These are phyloP conservation scores for Verticillium tricorpus DNA, from an alignment of 2,329 filamentous ascomycete species.

Conservation along the genomic window DNA sequence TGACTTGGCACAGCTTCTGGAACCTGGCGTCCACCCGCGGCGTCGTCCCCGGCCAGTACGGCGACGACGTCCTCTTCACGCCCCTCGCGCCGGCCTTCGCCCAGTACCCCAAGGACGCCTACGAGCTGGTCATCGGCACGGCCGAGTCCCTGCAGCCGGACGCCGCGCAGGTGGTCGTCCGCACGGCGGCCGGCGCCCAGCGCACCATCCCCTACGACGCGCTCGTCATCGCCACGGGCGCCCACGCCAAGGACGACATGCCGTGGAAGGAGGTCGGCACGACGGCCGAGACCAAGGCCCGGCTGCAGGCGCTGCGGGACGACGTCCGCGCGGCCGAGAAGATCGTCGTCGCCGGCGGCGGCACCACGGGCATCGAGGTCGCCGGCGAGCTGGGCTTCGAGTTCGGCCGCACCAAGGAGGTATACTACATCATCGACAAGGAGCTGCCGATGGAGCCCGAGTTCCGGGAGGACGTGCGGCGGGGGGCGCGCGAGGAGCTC, in stretches of 20 bases:
- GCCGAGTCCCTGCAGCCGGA: constrained; percentile 30
- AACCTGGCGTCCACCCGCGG: constrained; percentile 52
- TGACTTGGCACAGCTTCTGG: constrained; percentile 42
- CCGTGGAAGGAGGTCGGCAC: constrained; percentile 45
- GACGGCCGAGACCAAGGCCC: constrained; percentile 35
- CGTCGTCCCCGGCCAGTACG: constrained; percentile 42
- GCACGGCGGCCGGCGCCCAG: constrained; percentile 19
- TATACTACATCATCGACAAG: constrained; percentile 36
- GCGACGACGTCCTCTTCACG: constrained; percentile 40
- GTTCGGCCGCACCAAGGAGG: constrained; percentile 41
- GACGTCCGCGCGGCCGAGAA: constrained; percentile 37
- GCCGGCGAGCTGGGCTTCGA: constrained; percentile 46
- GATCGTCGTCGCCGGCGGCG: constrained; percentile 49
- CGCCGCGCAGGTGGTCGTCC: constrained; percentile 32
- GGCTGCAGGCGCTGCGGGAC: constrained; percentile 28
- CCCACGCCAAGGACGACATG: constrained; percentile 34
- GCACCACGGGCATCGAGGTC: constrained; percentile 45
- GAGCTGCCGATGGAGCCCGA: constrained; percentile 31
- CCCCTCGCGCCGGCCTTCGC: constrained; percentile 41
- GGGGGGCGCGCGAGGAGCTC: constrained; percentile 32
- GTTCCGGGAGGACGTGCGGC: constrained; percentile 30
- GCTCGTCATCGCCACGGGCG: constrained; percentile 50
- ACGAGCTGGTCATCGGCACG: constrained; percentile 45
- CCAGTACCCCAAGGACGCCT: constrained; percentile 36
- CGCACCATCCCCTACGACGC: constrained; percentile 42